Evolutionary conservation across 257 asterid genomes (phyloP), one percentile per base, ranked within the genome.

Genomic region (Fraxinus excelsior): DNA sequence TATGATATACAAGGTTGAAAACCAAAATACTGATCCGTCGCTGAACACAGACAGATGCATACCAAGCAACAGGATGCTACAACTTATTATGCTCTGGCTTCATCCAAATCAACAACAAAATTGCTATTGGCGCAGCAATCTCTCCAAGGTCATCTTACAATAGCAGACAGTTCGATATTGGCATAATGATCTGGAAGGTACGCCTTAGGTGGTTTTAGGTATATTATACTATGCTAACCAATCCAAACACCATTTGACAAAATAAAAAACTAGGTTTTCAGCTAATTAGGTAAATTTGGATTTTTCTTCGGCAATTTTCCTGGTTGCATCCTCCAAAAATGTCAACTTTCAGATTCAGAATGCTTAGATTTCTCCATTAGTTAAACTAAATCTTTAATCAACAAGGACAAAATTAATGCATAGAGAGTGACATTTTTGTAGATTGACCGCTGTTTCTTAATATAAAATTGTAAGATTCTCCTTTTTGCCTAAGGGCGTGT

Each of bases 141-240:
- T 92, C 97, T 82, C 98, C 97, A 72, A 88, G 98, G 73, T 94
- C 98, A 34, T 83, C 89, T 72, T 89, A 75, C 85, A 80, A 69
- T 68, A 82, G 82, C 4, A 86, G 90, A 73, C 98, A 94, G 70
- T 94, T 86, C 35, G 98, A 94, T 81, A 92, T 94, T 37, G 96
- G 97, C 76, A 71, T 94, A 37, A 94, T 87, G 96, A 83, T 94
- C n/a, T 94, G 98, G 98, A 94, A 94, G 98, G 98, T 94, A 84
- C 34, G 21, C 70, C 6, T 28, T 35, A 21, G 19, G 28, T 23
- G n/a, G 42, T 23, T 11, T 44, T 74, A 2, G 28, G 26, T 69
- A 23, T 51, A 37, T 58, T 56, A 31, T 42, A 7, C 10, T 11
- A 11, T 42, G 18, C 51, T 58, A 74, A 32, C 32, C 62, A 62